Conservation (phyloP, 2,329 filamentous ascomycete species). For the Parastagonospora avenae region DNA sequence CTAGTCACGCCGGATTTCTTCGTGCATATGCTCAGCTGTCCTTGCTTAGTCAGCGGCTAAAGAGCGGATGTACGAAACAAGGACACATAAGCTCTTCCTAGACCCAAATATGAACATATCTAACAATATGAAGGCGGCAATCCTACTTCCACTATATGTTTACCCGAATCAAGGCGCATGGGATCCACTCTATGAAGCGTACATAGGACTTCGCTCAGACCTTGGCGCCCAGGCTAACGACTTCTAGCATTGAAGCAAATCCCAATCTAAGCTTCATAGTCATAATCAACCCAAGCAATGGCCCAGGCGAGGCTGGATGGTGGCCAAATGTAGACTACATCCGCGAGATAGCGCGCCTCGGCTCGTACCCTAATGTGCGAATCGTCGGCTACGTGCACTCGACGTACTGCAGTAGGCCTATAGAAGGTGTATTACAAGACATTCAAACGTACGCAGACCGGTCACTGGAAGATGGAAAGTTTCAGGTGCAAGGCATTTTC, state of each 20-base stretch:
- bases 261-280: slow-evolving; percentile 56
- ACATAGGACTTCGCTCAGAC: background rate
- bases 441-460: slow-evolving; percentile 55
- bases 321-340: slow-evolving; percentile 56
- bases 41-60: slow-evolving; percentile 2
- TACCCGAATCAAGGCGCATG: slow-evolving; percentile 55
- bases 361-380: slow-evolving; percentile 52
- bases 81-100: background rate
- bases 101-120: background rate
- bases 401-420: slow-evolving; percentile 49
- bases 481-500: slow-evolving; percentile 56
- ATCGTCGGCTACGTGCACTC: slow-evolving; percentile 58
- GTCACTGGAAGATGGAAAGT: slow-evolving; percentile 20
- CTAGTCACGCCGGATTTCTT: too few relatives aligned
- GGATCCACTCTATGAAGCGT: slow-evolving; percentile 56
- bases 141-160: slow-evolving; percentile 58
- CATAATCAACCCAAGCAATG: slow-evolving; percentile 56
- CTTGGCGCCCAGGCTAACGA: background rate
- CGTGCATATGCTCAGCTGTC: background rate
- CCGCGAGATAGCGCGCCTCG: slow-evolving; percentile 50
- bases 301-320: slow-evolving; percentile 51
- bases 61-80: background rate
- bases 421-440: slow-evolving; percentile 40
- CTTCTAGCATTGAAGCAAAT: slow-evolving; percentile 26
- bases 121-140: slow-evolving; percentile 26